phyloP scores from a whole-genome alignment of 2,329 filamentous ascomycete genomes.

The Fusarium ambrosium region DNA sequence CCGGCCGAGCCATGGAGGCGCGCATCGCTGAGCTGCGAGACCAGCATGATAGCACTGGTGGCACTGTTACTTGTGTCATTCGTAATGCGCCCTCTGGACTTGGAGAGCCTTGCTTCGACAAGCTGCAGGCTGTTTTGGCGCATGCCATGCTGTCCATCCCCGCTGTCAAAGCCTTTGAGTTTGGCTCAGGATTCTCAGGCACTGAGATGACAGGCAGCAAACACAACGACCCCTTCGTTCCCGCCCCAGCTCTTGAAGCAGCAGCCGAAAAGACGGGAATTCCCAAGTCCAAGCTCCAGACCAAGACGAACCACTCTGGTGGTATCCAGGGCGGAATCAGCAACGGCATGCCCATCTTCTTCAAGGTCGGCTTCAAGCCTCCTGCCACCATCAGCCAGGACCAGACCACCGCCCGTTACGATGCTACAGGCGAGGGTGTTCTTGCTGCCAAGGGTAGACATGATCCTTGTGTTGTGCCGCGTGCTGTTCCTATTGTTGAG shows the following conservation, averaged over 20 bases:
- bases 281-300: conserved; percentile 70
- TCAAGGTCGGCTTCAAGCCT: conserved; percentile 94
- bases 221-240: conserved; percentile 82
- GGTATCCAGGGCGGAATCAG: conserved; percentile 96
- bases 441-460: conserved; percentile 94
- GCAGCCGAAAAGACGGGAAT: conserved; percentile 60
- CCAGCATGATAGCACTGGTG: conserved; percentile 88
- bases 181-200: conserved; percentile 75
- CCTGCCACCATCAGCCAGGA: conserved; percentile 92
- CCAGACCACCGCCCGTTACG: conserved; percentile 86
- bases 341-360: conserved; percentile 94
- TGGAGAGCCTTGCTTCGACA: conserved; percentile 95
- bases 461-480: conserved; percentile 91
- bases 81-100: conserved; percentile 86
- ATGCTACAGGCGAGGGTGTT: conserved; percentile 76
- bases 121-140: conserved; percentile 90
- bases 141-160: conserved; percentile 97
- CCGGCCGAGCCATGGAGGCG: conserved; percentile 79
- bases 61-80: conserved; percentile 94
- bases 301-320: conserved; percentile 94
- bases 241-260: conserved; percentile 57
- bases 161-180: conserved; percentile 94
- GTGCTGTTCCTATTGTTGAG: conserved; percentile 90
- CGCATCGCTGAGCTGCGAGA: conserved; percentile 84
- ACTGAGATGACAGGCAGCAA: conserved; percentile 74